These are phyloP conservation scores for Sporothrix brasiliensis DNA, from an alignment of 2,329 filamentous ascomycete species.

Conservation along the genomic window DNA sequence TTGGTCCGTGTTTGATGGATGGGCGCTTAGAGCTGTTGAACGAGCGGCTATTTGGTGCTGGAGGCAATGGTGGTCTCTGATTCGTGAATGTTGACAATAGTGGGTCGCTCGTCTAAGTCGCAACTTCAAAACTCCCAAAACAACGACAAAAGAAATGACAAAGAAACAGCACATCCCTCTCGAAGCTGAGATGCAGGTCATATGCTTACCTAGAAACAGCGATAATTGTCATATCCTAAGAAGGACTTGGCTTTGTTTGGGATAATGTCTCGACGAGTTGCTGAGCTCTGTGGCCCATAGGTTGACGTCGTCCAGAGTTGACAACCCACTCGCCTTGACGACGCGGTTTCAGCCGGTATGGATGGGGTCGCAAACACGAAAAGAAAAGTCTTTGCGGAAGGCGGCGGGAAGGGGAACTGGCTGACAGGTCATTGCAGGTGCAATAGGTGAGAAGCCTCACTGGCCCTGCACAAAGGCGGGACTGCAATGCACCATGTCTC, in stretches of 20 bases:
- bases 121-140: background rate
- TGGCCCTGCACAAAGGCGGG: background rate
- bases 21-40: conserved; percentile 26
- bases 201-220: background rate
- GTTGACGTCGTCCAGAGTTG: background rate
- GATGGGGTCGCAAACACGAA: background rate
- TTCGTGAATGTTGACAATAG: background rate
- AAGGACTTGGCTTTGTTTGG: too few species aligned
- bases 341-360: conserved; percentile 14
- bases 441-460: background rate
- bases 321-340: background rate
- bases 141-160: background rate
- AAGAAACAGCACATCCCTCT: too few species aligned
- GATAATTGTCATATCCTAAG: too few species aligned
- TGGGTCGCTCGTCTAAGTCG: conserved; percentile 6
- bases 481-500: background rate
- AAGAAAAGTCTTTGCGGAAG: background rate
- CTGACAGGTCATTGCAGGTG: too few species aligned
- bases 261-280: too few species aligned
- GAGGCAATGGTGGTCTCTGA: conserved; percentile 1
- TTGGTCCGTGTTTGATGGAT: conserved; percentile 19
- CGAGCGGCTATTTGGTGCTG: conserved; percentile 28
- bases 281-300: background rate
- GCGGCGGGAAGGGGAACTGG: too few species aligned
- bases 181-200: background rate